phyloP scores from a whole-genome alignment of 176 grass and related monocot species.

The Triticum dicoccoides region DNA sequence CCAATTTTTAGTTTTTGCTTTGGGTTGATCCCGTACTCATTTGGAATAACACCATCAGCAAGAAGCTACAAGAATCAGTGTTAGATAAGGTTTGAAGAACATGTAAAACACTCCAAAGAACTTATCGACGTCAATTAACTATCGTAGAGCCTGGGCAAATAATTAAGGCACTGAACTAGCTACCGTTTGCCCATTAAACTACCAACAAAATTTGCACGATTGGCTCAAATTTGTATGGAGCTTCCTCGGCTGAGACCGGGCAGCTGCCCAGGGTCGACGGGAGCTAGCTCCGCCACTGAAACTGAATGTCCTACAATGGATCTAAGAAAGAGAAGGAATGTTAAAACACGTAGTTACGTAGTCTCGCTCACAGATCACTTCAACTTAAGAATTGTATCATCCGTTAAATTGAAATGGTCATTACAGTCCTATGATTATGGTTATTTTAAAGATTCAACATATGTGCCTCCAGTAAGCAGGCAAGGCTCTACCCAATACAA shows the following conservation, averaged over 20 bases:
- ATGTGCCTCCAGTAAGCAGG: neutral
- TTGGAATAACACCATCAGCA: slow-evolving; percentile 99
- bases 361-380: neutral
- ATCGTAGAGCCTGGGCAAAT: neutral
- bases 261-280: neutral
- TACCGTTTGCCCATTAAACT: too few relatives aligned
- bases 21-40: slow-evolving; percentile 98
- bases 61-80: slow-evolving; percentile 64
- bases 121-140: neutral
- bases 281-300: neutral
- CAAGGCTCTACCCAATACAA: neutral
- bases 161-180: too few relatives aligned
- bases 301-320: neutral
- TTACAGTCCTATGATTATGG: neutral
- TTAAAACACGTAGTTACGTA: neutral
- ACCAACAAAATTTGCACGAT: too few relatives aligned
- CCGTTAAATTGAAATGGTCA: neutral
- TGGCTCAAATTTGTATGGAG: too few relatives aligned
- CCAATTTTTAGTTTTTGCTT: slow-evolving; percentile 96
- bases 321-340: neutral
- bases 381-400: neutral
- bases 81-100: slow-evolving; percentile 17
- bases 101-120: neutral
- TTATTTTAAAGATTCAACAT: neutral
- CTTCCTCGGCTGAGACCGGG: neutral